Conservation (phyloP, 345 rosid genomes). For the Orychophragmus violaceus region DNA sequence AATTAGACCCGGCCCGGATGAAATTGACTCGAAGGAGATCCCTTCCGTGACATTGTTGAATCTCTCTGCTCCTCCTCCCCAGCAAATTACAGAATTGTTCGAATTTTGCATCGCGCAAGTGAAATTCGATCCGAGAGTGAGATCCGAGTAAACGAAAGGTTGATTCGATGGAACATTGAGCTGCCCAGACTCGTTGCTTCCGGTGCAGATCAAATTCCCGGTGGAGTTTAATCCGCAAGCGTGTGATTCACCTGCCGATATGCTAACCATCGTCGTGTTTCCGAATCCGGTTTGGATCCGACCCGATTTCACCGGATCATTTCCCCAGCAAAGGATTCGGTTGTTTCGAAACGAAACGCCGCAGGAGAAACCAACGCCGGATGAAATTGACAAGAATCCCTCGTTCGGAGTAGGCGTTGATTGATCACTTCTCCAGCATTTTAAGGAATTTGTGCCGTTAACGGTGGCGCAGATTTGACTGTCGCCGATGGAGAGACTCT, state of each 20-base stretch:
- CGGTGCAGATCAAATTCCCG: conserved; percentile 57
- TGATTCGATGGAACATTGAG: conserved; percentile 41
- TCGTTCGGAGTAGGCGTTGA: not conserved
- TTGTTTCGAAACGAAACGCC: conserved; percentile 38
- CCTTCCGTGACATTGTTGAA: conserved; percentile 29
- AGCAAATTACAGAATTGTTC: conserved; percentile 57
- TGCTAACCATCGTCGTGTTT: conserved; percentile 42
- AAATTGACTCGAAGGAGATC: conserved; percentile 50
- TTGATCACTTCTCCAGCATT: conserved; percentile 51
- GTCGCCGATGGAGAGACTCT: conserved; percentile 52
- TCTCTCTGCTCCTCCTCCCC: conserved; percentile 55
- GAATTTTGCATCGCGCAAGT: conserved; percentile 51
- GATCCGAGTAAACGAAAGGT: conserved; percentile 31
- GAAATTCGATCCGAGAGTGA: conserved; percentile 56
- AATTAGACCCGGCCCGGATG: conserved; percentile 58
- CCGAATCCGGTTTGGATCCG: conserved; percentile 44
- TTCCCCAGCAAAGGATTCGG: conserved; percentile 55
- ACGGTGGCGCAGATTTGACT: conserved; percentile 60
- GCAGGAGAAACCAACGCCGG: conserved; percentile 69
- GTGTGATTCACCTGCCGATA: conserved; percentile 61
- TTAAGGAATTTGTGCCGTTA: conserved; percentile 29
- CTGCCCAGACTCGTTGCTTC: conserved; percentile 50
- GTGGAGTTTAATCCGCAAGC: conserved; percentile 60
- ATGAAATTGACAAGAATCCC: conserved; percentile 43
- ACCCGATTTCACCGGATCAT: conserved; percentile 4